Conservation (phyloP, 495 filamentous ascomycete species). For the Xylaria nigripes region DNA sequence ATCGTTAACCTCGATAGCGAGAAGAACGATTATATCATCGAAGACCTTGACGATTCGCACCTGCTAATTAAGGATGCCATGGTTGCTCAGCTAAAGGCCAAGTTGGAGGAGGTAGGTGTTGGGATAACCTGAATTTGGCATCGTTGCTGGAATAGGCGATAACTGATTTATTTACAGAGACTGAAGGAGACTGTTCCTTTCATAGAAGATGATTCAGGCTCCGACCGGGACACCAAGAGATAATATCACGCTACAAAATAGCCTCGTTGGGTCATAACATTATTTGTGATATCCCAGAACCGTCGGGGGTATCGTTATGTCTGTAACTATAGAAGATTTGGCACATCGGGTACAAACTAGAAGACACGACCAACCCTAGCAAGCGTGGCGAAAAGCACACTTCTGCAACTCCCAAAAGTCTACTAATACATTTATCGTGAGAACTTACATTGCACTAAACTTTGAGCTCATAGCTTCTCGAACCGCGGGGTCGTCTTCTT, state of each 20-base stretch:
- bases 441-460: neutral
- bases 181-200: constrained; percentile 39
- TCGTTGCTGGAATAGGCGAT: neutral
- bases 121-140: neutral
- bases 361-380: neutral
- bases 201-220: constrained; percentile 33
- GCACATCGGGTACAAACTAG: neutral
- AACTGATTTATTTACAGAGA: constrained; percentile 19
- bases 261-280: neutral
- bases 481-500: constrained; percentile 76
- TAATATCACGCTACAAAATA: neutral
- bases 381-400: neutral
- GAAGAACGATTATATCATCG: constrained; percentile 48
- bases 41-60: constrained; percentile 66
- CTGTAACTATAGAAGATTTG: neutral
- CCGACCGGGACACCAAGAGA: constrained; percentile 20
- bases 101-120: constrained; percentile 48
- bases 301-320: neutral
- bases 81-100: constrained; percentile 47
- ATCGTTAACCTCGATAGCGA: constrained; percentile 53
- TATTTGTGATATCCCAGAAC: neutral
- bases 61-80: constrained; percentile 69
- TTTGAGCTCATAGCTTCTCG: constrained; percentile 61
- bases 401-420: neutral
- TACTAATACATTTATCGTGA: constrained; percentile 5